Evolutionary conservation across 2,329 filamentous ascomycete genomes (phyloP).

Genomic region (Coleophoma cylindrospora): DNA sequence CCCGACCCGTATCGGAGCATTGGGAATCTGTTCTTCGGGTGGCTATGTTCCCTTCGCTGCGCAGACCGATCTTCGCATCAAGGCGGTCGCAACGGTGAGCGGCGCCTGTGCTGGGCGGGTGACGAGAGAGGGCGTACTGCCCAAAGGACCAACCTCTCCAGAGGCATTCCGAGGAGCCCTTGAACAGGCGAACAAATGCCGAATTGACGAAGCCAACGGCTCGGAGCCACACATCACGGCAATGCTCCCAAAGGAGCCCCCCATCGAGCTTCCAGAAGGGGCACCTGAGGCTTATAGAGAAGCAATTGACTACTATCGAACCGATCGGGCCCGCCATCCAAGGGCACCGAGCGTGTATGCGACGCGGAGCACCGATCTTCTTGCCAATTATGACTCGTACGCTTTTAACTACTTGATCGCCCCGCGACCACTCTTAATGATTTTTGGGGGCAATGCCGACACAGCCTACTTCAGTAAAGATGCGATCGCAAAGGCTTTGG

Average conservation of each 20-base stretch:
- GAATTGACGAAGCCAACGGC: background rate
- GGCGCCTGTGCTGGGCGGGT: slow-evolving; percentile 24
- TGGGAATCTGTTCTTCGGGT: slow-evolving; percentile 34
- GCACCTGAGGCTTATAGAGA: slow-evolving; percentile 5
- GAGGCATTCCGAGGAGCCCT: background rate
- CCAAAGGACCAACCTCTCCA: background rate
- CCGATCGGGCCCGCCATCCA: slow-evolving; percentile 9
- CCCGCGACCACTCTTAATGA: slow-evolving; percentile 23
- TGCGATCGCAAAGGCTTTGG: slow-evolving; percentile 4
- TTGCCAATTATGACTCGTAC: slow-evolving; percentile 19
- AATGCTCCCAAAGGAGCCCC: background rate
- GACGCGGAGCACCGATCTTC: too few relatives aligned
- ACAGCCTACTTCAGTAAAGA: slow-evolving; percentile 6
- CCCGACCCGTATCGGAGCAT: slow-evolving; percentile 28
- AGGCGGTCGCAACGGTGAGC: slow-evolving; percentile 30
- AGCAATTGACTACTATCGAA: slow-evolving; percentile 10
- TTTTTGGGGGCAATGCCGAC: slow-evolving; percentile 7
- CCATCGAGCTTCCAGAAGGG: background rate
- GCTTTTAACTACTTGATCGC: slow-evolving; percentile 17
- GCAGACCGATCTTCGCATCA: slow-evolving; percentile 32
- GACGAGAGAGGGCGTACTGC: slow-evolving; percentile 3
- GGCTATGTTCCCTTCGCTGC: slow-evolving; percentile 31
- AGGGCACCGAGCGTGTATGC: slow-evolving; percentile 14
- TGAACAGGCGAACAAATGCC: slow-evolving; percentile 8
- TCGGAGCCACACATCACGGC: background rate